Percentiles rank a stretch among this genome's conserved stretches.
Evolutionary conservation across 306 rosid genomes (phyloP).

Genomic region (Vigna radiata): DNA sequence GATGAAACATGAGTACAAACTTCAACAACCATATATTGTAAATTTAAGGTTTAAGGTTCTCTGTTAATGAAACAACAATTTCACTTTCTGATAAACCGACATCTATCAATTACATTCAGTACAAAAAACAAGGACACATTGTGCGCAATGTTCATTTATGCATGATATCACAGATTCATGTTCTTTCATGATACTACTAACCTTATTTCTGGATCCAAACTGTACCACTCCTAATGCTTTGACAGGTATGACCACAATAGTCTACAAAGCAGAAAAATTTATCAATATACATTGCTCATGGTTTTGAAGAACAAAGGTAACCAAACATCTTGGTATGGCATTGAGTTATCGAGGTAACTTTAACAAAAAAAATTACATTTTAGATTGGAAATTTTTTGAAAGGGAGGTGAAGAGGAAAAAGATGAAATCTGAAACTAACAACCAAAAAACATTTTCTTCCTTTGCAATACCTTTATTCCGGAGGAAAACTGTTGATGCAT

Average conservation of each 20-base stretch:
- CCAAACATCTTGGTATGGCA: conserved; percentile 11
- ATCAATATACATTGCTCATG: conserved; percentile 42
- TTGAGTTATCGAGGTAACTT: conserved; percentile 11
- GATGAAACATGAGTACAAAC: conserved; percentile 10
- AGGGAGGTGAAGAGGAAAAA: neutral
- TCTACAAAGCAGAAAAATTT: conserved; percentile 58
- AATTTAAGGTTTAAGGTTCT: neutral
- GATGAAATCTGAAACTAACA: conserved; percentile 6
- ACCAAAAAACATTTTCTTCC: conserved; percentile 23
- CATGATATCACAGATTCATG: conserved; percentile 6
- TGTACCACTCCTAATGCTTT: conserved; percentile 69
- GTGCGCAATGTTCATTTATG: neutral
- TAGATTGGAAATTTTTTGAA: neutral
- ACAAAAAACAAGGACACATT: neutral
- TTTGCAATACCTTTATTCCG: conserved; percentile 77
- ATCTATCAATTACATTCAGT: neutral
- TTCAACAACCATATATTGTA: neutral
- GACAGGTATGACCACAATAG: conserved; percentile 68
- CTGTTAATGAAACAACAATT: neutral
- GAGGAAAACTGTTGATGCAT: conserved; percentile 62
- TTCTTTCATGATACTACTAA: conserved; percentile 46
- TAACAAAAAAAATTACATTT: conserved; percentile 9
- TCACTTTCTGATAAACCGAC: neutral
- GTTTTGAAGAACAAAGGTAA: conserved; percentile 32
- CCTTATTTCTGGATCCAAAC: conserved; percentile 83